Conservation (phyloP, 2,329 filamentous ascomycete genomes). For the Penicillium olsonii region DNA sequence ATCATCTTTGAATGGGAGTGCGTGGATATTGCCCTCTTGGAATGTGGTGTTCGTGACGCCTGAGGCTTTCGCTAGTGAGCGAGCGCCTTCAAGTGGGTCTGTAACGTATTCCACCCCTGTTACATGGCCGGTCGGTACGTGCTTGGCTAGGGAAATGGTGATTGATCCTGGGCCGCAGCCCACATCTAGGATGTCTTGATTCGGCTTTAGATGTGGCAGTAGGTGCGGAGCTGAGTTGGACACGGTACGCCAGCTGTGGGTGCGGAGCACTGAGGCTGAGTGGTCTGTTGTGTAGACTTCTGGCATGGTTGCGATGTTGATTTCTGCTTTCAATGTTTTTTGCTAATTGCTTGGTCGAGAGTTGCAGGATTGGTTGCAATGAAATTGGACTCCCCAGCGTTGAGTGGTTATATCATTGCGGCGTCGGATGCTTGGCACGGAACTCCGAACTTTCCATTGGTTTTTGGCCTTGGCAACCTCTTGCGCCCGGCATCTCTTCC, state of each 20-base stretch:
- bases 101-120: slow-evolving; percentile 38
- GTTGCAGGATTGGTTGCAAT: too few relatives aligned
- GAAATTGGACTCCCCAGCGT: too few relatives aligned
- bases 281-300: slow-evolving; percentile 43
- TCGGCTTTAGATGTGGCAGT: slow-evolving; percentile 37
- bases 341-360: too few relatives aligned
- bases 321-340: too few relatives aligned
- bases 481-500: too few relatives aligned
- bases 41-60: slow-evolving; percentile 40
- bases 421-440: background rate
- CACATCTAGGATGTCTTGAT: slow-evolving; percentile 45
- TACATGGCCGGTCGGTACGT: slow-evolving; percentile 41
- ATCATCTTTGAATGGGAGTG: slow-evolving; percentile 43
- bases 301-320: background rate
- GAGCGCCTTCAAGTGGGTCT: slow-evolving; percentile 38
- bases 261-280: slow-evolving; percentile 37
- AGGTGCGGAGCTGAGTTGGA: slow-evolving; percentile 44
- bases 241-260: slow-evolving; percentile 39
- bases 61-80: slow-evolving; percentile 28
- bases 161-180: slow-evolving; percentile 51
- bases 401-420: background rate
- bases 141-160: slow-evolving; percentile 41
- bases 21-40: slow-evolving; percentile 43
- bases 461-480: too few relatives aligned
- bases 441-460: background rate